These are phyloP conservation scores for Aspergillus incahuasiensis DNA, from an alignment of 495 filamentous ascomycete species.

Conservation along the genomic window DNA sequence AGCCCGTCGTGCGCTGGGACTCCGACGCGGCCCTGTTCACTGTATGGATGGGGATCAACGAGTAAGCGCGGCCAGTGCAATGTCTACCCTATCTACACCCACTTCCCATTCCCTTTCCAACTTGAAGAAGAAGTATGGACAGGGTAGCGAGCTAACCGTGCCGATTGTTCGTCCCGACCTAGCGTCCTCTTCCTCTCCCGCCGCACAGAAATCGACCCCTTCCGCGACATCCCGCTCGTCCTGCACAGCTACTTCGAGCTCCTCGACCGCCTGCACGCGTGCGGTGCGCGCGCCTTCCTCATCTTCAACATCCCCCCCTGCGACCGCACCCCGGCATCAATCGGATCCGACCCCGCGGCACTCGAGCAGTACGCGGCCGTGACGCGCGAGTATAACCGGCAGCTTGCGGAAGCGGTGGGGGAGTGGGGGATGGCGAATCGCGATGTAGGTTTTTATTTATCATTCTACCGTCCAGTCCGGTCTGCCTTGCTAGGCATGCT, in stretches of 20 bases:
- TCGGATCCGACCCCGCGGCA: background rate
- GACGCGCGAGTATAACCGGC: background rate
- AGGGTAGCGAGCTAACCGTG: too few species aligned
- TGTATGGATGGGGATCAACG: slow-evolving; percentile 70
- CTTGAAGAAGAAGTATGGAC: background rate
- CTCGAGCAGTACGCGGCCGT: background rate
- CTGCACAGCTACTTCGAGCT: slow-evolving; percentile 8
- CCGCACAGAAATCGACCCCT: background rate
- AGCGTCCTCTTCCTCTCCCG: background rate
- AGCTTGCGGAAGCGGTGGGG: background rate
- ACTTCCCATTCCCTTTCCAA: too few species aligned
- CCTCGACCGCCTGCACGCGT: slow-evolving; percentile 40
- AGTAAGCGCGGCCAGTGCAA: slow-evolving; percentile 22
- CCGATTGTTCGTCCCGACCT: background rate
- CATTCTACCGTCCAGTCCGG: background rate
- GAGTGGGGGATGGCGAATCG: background rate
- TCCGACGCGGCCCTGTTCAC: slow-evolving; percentile 53
- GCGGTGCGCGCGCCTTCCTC: slow-evolving; percentile 63
- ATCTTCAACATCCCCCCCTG: slow-evolving; percentile 63
- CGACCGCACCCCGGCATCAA: slow-evolving; percentile 39
- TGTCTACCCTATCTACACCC: too few species aligned
- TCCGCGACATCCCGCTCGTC: background rate
- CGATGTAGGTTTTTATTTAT: background rate
- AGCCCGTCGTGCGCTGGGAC: slow-evolving; percentile 40
- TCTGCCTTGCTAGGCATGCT: background rate